Conservation (phyloP, 2,329 filamentous ascomycete species). For the Trichoderma atrobrunneum region DNA sequence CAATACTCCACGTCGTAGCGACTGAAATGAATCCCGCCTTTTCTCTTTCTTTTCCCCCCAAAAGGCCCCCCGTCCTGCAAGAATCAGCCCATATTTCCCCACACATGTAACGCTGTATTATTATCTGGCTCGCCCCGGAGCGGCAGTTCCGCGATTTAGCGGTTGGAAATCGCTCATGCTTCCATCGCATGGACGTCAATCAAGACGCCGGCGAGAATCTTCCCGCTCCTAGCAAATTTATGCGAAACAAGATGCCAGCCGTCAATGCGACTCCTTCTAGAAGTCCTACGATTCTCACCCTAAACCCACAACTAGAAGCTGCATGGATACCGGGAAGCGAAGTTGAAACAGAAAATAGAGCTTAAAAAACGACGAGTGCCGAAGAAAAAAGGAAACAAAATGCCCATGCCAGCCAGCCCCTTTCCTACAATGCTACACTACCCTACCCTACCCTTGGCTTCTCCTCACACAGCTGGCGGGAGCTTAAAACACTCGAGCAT, state of each 20-base stretch:
- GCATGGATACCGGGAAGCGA: neutral
- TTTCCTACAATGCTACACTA: neutral
- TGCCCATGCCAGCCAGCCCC: neutral
- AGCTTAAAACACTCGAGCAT: neutral
- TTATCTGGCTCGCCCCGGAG: neutral
- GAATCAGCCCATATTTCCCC: neutral
- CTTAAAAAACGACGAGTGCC: neutral
- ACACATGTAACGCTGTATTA: neutral
- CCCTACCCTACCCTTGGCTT: neutral
- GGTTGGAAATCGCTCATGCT: neutral
- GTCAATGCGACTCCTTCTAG: neutral
- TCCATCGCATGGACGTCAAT: neutral
- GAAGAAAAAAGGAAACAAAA: neutral
- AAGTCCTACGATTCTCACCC: neutral
- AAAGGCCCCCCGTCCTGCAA: neutral
- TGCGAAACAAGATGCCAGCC: neutral
- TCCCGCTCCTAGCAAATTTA: neutral
- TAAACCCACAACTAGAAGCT: neutral
- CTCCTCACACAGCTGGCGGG: neutral
- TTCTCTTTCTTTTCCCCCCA: neutral
- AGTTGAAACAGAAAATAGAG: neutral
- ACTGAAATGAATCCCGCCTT: neutral
- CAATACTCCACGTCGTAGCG: neutral
- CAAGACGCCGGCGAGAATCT: neutral
- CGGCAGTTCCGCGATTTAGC: neutral